Percentiles rank a stretch among this genome's conserved stretches.
Conservation (phyloP, 768 basidiomycete genomes). For the Leccinum subgranulosum region DNA sequence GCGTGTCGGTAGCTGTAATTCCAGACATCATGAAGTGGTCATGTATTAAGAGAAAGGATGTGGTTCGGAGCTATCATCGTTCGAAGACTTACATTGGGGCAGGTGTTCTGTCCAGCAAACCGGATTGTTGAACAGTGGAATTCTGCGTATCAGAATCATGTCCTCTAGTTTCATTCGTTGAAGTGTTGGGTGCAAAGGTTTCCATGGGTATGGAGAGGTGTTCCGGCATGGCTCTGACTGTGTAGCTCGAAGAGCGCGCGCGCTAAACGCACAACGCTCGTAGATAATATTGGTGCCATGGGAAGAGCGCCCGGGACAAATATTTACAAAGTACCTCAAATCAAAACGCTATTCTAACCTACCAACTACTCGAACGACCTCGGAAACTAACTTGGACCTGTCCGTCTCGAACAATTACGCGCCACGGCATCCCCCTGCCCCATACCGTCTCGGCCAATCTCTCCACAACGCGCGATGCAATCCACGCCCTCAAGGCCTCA, state of each 20-base stretch:
- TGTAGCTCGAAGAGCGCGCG: conserved; percentile 1
- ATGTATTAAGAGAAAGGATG: neutral
- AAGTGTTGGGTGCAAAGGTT: neutral
- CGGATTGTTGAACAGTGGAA: neutral
- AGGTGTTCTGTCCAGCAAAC: conserved; percentile 14
- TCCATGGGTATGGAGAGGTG: conserved; percentile 23
- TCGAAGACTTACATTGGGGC: conserved; percentile 20
- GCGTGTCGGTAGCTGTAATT: conserved; percentile 34
- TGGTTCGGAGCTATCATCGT: neutral
- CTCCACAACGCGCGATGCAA: too few species aligned
- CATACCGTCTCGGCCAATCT: too few species aligned
- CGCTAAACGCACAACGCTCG: neutral
- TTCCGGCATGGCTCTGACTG: conserved; percentile 9
- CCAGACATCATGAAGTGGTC: neutral
- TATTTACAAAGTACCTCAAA: neutral
- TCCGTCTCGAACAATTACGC: too few species aligned
- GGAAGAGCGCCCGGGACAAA: conserved; percentile 11
- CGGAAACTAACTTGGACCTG: too few species aligned
- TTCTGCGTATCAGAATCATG: neutral
- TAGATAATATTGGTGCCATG: neutral
- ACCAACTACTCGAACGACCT: too few species aligned
- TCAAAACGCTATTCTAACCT: too few species aligned
- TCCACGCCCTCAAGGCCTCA: too few species aligned
- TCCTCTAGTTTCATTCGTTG: neutral
- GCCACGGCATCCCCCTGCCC: too few species aligned